Evolutionary conservation across 768 basidiomycete species (phyloP).

Genomic region (Kwoniella sp.): DNA sequence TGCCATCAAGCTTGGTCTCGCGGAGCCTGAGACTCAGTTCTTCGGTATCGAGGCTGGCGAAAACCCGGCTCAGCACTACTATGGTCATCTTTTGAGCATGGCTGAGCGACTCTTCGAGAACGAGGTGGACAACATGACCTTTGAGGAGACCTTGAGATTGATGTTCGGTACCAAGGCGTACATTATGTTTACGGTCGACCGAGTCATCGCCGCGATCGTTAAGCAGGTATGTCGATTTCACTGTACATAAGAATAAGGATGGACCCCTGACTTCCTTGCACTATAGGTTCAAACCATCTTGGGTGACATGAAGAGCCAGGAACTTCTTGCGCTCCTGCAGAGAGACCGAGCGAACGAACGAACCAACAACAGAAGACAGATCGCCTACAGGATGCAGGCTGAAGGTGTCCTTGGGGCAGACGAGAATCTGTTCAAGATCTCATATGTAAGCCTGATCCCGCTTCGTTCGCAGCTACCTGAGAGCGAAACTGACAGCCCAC

Average conservation of each 20-base stretch:
- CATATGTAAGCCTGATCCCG: constrained; percentile 50
- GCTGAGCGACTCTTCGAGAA: constrained; percentile 92
- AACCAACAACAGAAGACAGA: constrained; percentile 55
- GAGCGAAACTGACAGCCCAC: constrained; percentile 5
- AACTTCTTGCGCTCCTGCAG: constrained; percentile 75
- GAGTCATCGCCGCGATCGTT: constrained; percentile 80
- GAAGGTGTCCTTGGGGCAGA: constrained; percentile 57
- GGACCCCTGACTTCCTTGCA: constrained; percentile 25
- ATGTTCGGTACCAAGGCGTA: constrained; percentile 70
- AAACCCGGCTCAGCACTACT: constrained; percentile 69
- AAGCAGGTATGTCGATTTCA: constrained; percentile 86
- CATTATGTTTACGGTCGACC: constrained; percentile 89
- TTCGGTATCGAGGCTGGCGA: constrained; percentile 48
- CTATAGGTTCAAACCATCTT: constrained; percentile 80
- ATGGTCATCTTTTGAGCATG: constrained; percentile 82
- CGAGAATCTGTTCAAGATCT: constrained; percentile 59
- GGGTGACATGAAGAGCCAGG: constrained; percentile 81
- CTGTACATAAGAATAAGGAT: constrained; percentile 57
- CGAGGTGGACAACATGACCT: constrained; percentile 86
- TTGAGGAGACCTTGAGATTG: constrained; percentile 94
- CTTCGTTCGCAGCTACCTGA: not conserved
- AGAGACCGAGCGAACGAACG: constrained; percentile 60
- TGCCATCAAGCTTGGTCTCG: constrained; percentile 78
- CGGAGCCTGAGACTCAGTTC: constrained; percentile 61
- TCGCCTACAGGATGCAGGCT: constrained; percentile 58